A percentile compares a stretch with the other conserved stretches of the same genome.
Conservation (phyloP, 2,329 filamentous ascomycete species). For the Sporothrix inflata region DNA sequence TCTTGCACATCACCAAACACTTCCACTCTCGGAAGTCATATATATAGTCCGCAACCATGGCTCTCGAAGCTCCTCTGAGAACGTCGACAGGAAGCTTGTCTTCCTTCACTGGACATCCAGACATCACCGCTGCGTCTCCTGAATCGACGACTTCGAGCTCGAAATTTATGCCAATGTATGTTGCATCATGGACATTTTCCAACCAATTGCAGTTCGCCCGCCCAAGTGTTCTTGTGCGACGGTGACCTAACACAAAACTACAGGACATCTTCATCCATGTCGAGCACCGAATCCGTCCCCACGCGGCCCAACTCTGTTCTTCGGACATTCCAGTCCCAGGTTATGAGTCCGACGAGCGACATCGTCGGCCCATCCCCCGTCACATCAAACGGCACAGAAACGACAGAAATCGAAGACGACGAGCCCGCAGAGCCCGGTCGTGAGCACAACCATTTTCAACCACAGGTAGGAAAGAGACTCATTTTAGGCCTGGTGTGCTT, state of each 20-base stretch:
- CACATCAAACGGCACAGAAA: slow-evolving; percentile 81
- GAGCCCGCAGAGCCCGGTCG: slow-evolving; percentile 35
- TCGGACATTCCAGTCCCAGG: slow-evolving; percentile 55
- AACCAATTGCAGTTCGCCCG: slow-evolving; percentile 38
- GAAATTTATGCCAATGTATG: slow-evolving; percentile 58
- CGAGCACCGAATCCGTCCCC: slow-evolving; percentile 50
- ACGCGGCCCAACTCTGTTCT: slow-evolving; percentile 57
- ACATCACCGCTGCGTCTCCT: slow-evolving; percentile 60
- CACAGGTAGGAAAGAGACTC: slow-evolving; percentile 41
- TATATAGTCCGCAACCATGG: slow-evolving; percentile 48
- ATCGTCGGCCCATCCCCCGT: slow-evolving; percentile 81
- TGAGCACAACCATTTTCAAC: slow-evolving; percentile 35
- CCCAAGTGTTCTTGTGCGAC: slow-evolving; percentile 55
- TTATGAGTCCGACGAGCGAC: slow-evolving; percentile 66
- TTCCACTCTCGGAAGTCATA: background rate
- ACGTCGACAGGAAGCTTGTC: slow-evolving; percentile 63
- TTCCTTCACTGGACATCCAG: slow-evolving; percentile 55
- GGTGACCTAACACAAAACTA: slow-evolving; percentile 43
- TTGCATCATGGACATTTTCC: slow-evolving; percentile 19
- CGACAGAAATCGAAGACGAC: slow-evolving; percentile 83
- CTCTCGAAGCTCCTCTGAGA: slow-evolving; percentile 64
- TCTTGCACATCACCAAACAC: background rate
- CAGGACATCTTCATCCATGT: slow-evolving; percentile 44
- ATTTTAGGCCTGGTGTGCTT: too few species aligned
- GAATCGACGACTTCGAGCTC: slow-evolving; percentile 55